Evolutionary conservation across 2,329 filamentous ascomycete species (phyloP), one percentile per base, ranked within the genome.

Genomic region (Colletotrichum zoysiae): DNA sequence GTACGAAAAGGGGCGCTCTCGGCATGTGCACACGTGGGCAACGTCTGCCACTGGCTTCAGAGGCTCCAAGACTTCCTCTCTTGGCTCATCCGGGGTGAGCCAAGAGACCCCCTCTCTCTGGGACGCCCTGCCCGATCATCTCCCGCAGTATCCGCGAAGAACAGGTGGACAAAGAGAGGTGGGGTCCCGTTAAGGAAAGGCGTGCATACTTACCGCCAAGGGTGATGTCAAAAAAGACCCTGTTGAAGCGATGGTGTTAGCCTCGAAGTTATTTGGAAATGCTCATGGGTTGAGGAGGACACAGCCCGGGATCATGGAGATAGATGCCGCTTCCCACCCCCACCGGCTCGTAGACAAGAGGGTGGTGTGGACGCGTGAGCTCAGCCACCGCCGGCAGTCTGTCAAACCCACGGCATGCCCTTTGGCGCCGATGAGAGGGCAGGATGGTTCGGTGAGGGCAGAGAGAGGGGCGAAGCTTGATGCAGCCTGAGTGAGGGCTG

Each of bases 151-250:
- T 44, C 62, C 48, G 50, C 40, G 38, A 42, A 65, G 18, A 20
- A 50, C 16, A 42, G 38, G 63, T 56, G 18, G 12, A 23, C 11
- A 33, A 12, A 38, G 14, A 50, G 1, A 74, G 23, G 59, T 59
- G 82, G 88, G 79, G 82, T 33, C 63, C 30, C 23, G 26, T 51
- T 35, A 20, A 40, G 64, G n/a, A n/a, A 71, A 38, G 35, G 23
- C 11, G 30, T n/a, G 38, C 20, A 30, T 30, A 69, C 70, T 50
- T 72, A 93, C 92, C 92, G 85, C 93, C 93, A 69, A 96, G 86
- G 5, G 93, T 93, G 72, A 94, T 89, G 81, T 95, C 92, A 81
- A 94, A 93, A 84, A 95, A 93, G 76, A 92, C 90, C 77, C 86
- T 87, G 74, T 74, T 65, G 65, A 69, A 63, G 67, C 63, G 42